These are phyloP conservation scores for Garcia nutans DNA, from an alignment of 345 rosid genomes.

Conservation along the genomic window DNA sequence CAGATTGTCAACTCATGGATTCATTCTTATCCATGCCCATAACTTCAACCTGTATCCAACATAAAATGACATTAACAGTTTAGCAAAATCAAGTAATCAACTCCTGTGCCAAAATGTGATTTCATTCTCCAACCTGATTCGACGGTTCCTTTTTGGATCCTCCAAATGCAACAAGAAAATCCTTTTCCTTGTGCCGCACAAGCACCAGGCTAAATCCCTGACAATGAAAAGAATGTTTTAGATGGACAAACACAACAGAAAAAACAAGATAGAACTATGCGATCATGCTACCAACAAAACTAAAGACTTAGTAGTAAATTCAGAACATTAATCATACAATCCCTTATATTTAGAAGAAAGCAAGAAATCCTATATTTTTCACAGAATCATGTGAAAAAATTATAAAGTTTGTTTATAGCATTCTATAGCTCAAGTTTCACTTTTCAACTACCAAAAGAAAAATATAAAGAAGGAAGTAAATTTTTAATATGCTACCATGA, in stretches of 20 bases:
- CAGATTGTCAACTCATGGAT: slow-evolving; percentile 44
- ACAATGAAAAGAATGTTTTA: slow-evolving; percentile 15
- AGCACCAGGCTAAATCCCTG: slow-evolving; percentile 93
- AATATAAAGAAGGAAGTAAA: no score
- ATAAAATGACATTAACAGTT: slow-evolving; percentile 4
- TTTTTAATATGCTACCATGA: no score
- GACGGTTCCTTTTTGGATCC: slow-evolving; percentile 83
- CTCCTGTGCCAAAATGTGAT: background rate
- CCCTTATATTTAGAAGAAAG: no score
- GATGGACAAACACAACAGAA: background rate
- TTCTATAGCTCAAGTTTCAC: no score
- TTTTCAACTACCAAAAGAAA: no score
- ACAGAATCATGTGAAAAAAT: no score
- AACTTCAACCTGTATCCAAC: slow-evolving; percentile 64
- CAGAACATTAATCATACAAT: no score
- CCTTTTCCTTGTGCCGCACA: slow-evolving; percentile 86
- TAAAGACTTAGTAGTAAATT: background rate
- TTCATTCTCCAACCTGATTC: slow-evolving; percentile 64
- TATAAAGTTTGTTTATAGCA: no score
- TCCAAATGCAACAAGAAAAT: slow-evolving; percentile 92
- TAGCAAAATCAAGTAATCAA: slow-evolving; percentile 10
- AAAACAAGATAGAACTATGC: background rate
- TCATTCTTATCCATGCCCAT: slow-evolving; percentile 72
- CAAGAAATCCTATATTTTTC: no score
- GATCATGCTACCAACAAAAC: background rate